Evolutionary conservation across 2,329 filamentous ascomycete species (phyloP).

Genomic region (Pezicula rhizophila): DNA sequence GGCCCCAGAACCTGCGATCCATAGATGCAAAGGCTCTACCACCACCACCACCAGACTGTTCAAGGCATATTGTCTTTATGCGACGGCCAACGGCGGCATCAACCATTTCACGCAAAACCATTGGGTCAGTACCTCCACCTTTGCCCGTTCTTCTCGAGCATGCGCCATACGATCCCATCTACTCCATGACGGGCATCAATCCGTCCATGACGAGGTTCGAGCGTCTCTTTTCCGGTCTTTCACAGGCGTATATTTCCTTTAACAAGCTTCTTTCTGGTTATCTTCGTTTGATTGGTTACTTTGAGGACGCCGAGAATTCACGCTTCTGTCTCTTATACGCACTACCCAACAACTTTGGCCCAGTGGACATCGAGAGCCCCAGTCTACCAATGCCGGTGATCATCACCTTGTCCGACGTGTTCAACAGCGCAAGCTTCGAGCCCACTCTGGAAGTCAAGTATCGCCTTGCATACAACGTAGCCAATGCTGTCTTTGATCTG

Average conservation of each 20-base stretch:
- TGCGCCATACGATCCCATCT: conserved; percentile 57
- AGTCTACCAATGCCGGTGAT: conserved; percentile 29
- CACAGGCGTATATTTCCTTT: conserved; percentile 34
- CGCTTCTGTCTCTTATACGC: conserved; percentile 71
- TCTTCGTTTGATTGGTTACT: conserved; percentile 60
- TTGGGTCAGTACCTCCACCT: conserved; percentile 14
- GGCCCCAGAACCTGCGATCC: conserved; percentile 25
- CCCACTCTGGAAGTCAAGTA: conserved; percentile 72
- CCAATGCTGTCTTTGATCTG: conserved; percentile 67
- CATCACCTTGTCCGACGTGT: conserved; percentile 48
- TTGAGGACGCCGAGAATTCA: conserved; percentile 65
- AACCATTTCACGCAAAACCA: conserved; percentile 16
- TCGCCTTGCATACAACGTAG: conserved; percentile 65
- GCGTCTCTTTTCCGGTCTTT: conserved; percentile 51
- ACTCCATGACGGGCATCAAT: conserved; percentile 55
- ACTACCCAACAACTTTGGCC: conserved; percentile 59
- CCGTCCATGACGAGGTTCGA: conserved; percentile 61
- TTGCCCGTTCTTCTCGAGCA: conserved; percentile 64
- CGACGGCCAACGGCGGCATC: conserved; percentile 15
- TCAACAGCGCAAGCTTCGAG: conserved; percentile 45
- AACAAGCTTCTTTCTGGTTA: conserved; percentile 53
- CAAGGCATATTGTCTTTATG: conserved; percentile 31
- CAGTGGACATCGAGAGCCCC: conserved; percentile 46
- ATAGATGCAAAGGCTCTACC: conserved; percentile 8
- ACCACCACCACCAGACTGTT: conserved; percentile 23